A percentile compares a stretch with the other conserved stretches of the same genome.
Conservation (phyloP, 1,284 basidiomycete species). For the Athelia psychrophila region DNA sequence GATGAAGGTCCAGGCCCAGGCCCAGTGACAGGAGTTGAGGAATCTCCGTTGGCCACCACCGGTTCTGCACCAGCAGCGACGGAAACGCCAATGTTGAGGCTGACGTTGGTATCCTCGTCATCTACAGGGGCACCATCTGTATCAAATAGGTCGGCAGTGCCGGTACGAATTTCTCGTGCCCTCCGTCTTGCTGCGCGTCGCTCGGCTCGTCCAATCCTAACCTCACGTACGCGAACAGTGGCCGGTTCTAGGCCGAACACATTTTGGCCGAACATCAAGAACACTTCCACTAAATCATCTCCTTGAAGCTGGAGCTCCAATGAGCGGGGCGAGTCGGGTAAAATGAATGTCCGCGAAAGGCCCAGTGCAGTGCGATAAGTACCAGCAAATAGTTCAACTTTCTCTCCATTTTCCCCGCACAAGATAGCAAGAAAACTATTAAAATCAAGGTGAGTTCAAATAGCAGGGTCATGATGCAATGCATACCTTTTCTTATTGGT, state of each 20-base stretch:
- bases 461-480: not conserved
- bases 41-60: not conserved
- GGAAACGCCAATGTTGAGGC: slow-evolving; percentile 61
- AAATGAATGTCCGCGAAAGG: slow-evolving; percentile 81
- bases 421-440: slow-evolving; percentile 84
- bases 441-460: slow-evolving; percentile 7
- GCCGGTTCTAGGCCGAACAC: slow-evolving; percentile 88
- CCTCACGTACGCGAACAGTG: slow-evolving; percentile 87
- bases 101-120: slow-evolving; percentile 61
- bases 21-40: slow-evolving; percentile 22
- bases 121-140: slow-evolving; percentile 39
- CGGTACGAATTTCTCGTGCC: slow-evolving; percentile 59
- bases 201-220: slow-evolving; percentile 83
- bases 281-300: slow-evolving; percentile 86
- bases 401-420: slow-evolving; percentile 89
- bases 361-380: slow-evolving; percentile 79
- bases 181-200: slow-evolving; percentile 76
- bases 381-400: slow-evolving; percentile 86
- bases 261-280: slow-evolving; percentile 84
- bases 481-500: slow-evolving; percentile 79
- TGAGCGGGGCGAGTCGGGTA: slow-evolving; percentile 83
- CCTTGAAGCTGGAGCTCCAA: slow-evolving; percentile 87
- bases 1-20: slow-evolving; percentile 15
- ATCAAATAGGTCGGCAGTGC: slow-evolving; percentile 41
- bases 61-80: slow-evolving; percentile 36